Evolutionary conservation across 805 yeast genomes (phyloP).

Genomic region (Saturnispora galanensis): DNA sequence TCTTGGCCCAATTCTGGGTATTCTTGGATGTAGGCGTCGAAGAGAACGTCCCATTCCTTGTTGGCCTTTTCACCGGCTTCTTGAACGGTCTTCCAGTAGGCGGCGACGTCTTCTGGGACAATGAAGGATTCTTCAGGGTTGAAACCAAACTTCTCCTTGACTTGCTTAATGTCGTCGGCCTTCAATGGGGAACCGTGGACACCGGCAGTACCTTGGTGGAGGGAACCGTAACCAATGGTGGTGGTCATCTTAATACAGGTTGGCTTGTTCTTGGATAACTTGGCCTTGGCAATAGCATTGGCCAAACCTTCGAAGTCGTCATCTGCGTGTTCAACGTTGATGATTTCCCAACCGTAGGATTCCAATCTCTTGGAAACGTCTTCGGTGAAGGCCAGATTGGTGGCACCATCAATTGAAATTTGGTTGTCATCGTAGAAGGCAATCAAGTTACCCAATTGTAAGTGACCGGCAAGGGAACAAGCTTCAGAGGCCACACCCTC

Average conservation of each 20-base stretch:
- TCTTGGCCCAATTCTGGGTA: slow-evolving; percentile 76
- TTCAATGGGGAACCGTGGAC: slow-evolving; percentile 97
- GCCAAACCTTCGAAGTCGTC: slow-evolving; percentile 61
- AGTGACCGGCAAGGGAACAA: slow-evolving; percentile 90
- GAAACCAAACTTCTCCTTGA: slow-evolving; percentile 79
- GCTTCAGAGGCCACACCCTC: slow-evolving; percentile 98
- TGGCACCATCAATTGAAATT: slow-evolving; percentile 93
- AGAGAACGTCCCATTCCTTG: slow-evolving; percentile 62
- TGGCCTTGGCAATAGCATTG: slow-evolving; percentile 70
- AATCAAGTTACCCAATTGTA: slow-evolving; percentile 85
- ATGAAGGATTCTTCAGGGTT: slow-evolving; percentile 72
- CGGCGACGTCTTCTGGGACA: slow-evolving; percentile 78
- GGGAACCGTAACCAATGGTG: slow-evolving; percentile 90
- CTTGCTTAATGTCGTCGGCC: slow-evolving; percentile 81
- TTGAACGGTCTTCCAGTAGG: slow-evolving; percentile 48
- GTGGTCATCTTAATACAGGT: slow-evolving; percentile 82
- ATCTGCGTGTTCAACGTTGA: slow-evolving; percentile 74
- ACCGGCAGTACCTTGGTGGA: slow-evolving; percentile 72
- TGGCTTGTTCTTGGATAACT: slow-evolving; percentile 73
- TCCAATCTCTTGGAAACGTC: slow-evolving; percentile 76
- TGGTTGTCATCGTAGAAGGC: slow-evolving; percentile 95
- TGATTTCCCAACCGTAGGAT: slow-evolving; percentile 90
- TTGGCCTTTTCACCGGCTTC: slow-evolving; percentile 58
- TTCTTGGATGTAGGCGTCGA: slow-evolving; percentile 51
- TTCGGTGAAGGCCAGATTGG: slow-evolving; percentile 85